Base-by-base conservation (phyloP, 208 protist genomes). In the Acanthamoeba triangularis region DNA sequence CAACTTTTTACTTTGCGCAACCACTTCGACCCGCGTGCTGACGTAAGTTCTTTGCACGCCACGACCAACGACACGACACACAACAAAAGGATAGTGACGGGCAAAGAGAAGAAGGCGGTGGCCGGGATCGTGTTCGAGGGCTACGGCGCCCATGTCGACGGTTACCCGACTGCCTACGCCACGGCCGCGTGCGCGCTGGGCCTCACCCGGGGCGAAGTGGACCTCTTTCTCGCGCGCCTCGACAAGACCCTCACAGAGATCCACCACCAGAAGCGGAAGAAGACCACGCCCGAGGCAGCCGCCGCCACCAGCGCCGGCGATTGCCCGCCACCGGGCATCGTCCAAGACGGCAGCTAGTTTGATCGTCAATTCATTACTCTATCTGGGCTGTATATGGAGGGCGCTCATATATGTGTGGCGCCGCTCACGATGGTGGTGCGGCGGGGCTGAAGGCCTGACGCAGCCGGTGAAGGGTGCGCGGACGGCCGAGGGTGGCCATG, bases 131-230 rank as follows among this genome's bases (percentile, higher is more conserved):
- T 44, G 33, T 94, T 94, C 44, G 41, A 23, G 47, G 90, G 67
- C 74, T 94, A 94, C 44, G 90, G 90, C 10, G 67, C 67, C 25
- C 90, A 94, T 28, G 11, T 84, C 37, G 74, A 94, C 37, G 18
- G 56, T n/a, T 94, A 94, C 47, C 90, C 90, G 23, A 94, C 33
- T 3, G 30, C 90, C 20, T 94, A 94, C 52, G 47, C 54, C 30
- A 94, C 65, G 18, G 90, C 74, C 4, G 90, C 90, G n/a, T 94
- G 90, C 35, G 67, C 65, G 30, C 14, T 94, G 25, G 90, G 90
- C 90, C 74, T 84, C 67, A 54, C 47, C 5, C 44, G 54, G 63
- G 14, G 14, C 20, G 90, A 94, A 20, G 54, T 94, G 33, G 90
- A 94, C 67, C 37, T 84, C 69, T 94, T 94, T 54, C 30, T 94